Evolutionary conservation across 768 basidiomycete genomes (phyloP).

Genomic region (Calocybe indica): DNA sequence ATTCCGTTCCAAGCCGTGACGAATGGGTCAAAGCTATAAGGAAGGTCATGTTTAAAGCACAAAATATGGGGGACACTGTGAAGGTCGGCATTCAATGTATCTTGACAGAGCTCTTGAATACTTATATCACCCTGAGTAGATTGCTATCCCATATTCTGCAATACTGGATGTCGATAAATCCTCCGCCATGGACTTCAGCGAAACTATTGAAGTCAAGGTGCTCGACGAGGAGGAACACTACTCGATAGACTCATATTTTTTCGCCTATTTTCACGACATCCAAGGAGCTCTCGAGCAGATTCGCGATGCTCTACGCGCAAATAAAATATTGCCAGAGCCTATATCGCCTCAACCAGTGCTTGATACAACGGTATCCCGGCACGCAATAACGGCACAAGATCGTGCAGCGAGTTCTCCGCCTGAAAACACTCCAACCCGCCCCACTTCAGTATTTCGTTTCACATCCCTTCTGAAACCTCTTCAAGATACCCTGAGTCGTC

Average conservation of each 20-base stretch:
- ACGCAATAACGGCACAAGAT: conserved; percentile 27
- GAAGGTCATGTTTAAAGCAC: conserved; percentile 92
- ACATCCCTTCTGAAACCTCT: conserved; percentile 65
- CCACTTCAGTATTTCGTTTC: conserved; percentile 52
- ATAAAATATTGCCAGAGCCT: conserved; percentile 34
- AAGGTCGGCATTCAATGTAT: conserved; percentile 47
- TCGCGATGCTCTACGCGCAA: conserved; percentile 62
- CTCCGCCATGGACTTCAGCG: conserved; percentile 89
- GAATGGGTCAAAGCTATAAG: conserved; percentile 96
- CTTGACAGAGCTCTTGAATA: background rate
- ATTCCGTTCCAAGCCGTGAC: conserved; percentile 77
- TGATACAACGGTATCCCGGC: conserved; percentile 52
- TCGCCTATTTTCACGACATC: conserved; percentile 89
- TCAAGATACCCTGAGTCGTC: conserved; percentile 39
- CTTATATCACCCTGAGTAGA: conserved; percentile 30
- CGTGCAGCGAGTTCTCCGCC: conserved; percentile 34
- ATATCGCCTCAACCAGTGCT: conserved; percentile 35
- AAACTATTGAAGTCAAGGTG: conserved; percentile 93
- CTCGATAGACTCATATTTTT: conserved; percentile 85
- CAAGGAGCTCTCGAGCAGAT: conserved; percentile 76
- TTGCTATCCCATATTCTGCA: conserved; percentile 90
- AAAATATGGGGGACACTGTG: conserved; percentile 94
- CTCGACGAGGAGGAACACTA: conserved; percentile 77
- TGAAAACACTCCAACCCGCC: conserved; percentile 22
- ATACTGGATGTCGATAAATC: conserved; percentile 88